Conservation (phyloP, 2,329 filamentous ascomycete genomes). For the Sporothrix dimorphospora region DNA sequence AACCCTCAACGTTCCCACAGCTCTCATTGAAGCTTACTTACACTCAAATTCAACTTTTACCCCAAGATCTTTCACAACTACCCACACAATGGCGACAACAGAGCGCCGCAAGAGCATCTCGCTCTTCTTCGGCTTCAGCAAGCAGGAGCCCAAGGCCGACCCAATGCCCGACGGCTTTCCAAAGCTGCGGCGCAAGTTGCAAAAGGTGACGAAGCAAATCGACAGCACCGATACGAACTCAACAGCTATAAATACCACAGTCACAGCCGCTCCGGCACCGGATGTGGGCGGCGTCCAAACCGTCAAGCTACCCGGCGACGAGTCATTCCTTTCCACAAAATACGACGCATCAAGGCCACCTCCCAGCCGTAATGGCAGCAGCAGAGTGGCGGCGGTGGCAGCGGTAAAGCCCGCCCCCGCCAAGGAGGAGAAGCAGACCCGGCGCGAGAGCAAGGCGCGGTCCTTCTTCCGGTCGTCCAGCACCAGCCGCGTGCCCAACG, state of each 20-base stretch:
- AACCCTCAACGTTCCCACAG: not conserved
- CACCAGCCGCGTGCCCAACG: conserved; percentile 20
- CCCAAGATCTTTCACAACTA: not conserved
- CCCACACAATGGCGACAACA: conserved; percentile 30
- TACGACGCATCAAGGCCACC: conserved; percentile 22
- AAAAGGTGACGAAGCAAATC: conserved; percentile 39
- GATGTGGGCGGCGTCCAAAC: conserved; percentile 24
- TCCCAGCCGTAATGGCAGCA: conserved; percentile 25
- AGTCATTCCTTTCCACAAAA: conserved; percentile 28
- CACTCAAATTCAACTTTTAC: not conserved
- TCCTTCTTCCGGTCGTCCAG: conserved; percentile 29
- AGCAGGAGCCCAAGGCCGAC: conserved; percentile 31
- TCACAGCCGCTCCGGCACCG: conserved; percentile 5
- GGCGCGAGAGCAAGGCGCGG: conserved; percentile 28
- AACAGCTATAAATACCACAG: not conserved
- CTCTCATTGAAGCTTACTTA: not conserved
- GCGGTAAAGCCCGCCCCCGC: conserved; percentile 31
- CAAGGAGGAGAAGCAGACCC: conserved; percentile 33
- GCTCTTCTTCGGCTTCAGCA: conserved; percentile 30
- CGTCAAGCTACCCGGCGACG: conserved; percentile 28
- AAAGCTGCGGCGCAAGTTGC: conserved; percentile 42
- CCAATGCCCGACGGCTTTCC: conserved; percentile 20
- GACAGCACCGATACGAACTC: conserved; percentile 7
- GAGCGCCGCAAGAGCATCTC: conserved; percentile 34
- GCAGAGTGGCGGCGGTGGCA: not conserved